These are phyloP conservation scores for Firmiana major DNA, from an alignment of 345 rosid genomes.

Conservation along the genomic window DNA sequence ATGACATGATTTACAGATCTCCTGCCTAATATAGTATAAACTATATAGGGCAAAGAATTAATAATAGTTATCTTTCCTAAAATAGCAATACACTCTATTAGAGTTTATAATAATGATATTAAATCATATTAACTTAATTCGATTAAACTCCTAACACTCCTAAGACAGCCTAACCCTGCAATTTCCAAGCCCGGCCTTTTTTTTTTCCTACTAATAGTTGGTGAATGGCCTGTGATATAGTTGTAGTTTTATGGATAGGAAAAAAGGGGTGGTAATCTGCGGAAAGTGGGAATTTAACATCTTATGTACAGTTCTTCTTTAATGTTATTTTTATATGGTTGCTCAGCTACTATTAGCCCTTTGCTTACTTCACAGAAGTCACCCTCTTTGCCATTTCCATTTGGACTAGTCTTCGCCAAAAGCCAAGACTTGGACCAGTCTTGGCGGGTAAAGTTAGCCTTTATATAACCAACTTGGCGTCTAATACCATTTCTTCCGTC, in stretches of 20 bases:
- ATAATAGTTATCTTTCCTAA: too few species aligned
- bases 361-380: neutral
- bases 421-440: conserved; percentile 12
- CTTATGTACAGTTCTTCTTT: neutral
- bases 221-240: neutral
- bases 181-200: neutral
- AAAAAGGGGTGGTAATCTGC: conserved; percentile 17
- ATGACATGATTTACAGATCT: too few species aligned
- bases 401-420: conserved; percentile 14
- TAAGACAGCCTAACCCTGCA: neutral
- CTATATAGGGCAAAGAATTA: too few species aligned
- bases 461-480: neutral
- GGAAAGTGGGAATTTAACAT: conserved; percentile 6
- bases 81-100: too few species aligned
- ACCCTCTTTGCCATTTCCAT: neutral
- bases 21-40: too few species aligned
- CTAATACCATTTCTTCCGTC: neutral
- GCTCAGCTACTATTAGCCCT: conserved; percentile 14
- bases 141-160: neutral
- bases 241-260: neutral
- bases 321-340: neutral
- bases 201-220: neutral
- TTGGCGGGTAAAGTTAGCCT: conserved; percentile 18
- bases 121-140: too few species aligned
- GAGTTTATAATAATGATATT: too few species aligned